These are phyloP conservation scores for Trichoderma cornu-damae DNA, from an alignment of 2,329 filamentous ascomycete species.

Conservation along the genomic window DNA sequence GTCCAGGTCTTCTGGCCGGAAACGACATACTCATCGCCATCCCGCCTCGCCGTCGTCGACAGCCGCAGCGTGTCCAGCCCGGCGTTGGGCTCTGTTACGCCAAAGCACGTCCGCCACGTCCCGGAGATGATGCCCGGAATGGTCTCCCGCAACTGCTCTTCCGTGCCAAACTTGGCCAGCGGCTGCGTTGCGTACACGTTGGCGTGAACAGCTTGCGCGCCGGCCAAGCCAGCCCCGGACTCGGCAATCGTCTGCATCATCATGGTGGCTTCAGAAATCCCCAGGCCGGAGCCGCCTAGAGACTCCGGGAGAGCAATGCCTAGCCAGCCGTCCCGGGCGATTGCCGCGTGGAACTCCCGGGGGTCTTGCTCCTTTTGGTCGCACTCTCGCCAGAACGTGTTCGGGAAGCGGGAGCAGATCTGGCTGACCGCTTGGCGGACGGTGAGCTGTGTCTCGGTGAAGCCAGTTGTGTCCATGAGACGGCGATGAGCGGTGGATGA, in stretches of 20 bases:
- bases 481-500: conserved; percentile 32
- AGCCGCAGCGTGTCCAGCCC: conserved; percentile 73
- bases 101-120: conserved; percentile 69
- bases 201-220: conserved; percentile 57
- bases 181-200: conserved; percentile 73
- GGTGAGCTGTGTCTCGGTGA: conserved; percentile 66
- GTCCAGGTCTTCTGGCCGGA: conserved; percentile 88
- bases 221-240: conserved; percentile 73
- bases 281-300: conserved; percentile 68
- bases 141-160: conserved; percentile 57
- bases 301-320: conserved; percentile 73
- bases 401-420: conserved; percentile 65
- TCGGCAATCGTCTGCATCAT: conserved; percentile 82
- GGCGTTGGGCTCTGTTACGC: conserved; percentile 78
- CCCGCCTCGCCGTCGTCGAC: conserved; percentile 53
- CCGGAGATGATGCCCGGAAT: conserved; percentile 69
- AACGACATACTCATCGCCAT: conserved; percentile 58
- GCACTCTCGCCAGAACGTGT: conserved; percentile 70
- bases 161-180: conserved; percentile 65
- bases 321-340: conserved; percentile 73
- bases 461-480: conserved; percentile 68
- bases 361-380: conserved; percentile 69
- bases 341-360: conserved; percentile 66
- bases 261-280: conserved; percentile 76
- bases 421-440: conserved; percentile 66